These are phyloP conservation scores for Aspergillus baeticus DNA, from an alignment of 495 filamentous ascomycete genomes.

Conservation along the genomic window DNA sequence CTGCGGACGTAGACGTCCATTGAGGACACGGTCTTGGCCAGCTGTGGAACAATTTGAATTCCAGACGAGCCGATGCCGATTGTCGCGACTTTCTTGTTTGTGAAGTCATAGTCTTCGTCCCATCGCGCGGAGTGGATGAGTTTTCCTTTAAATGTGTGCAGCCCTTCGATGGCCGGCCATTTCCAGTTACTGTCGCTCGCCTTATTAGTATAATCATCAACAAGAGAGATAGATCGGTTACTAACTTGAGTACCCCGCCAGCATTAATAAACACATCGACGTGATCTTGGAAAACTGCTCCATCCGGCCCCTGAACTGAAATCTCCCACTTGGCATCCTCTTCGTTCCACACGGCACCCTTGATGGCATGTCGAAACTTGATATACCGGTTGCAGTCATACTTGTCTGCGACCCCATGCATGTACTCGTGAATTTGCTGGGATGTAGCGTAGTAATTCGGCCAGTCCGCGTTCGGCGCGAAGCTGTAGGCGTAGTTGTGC, in stretches of 20 bases:
- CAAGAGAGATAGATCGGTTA: background rate
- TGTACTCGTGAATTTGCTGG: slow-evolving; percentile 54
- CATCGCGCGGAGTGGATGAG: slow-evolving; percentile 7
- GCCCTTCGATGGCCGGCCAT: slow-evolving; percentile 4
- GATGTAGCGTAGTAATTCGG: slow-evolving; percentile 52
- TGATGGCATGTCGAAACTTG: slow-evolving; percentile 25
- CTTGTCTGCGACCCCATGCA: slow-evolving; percentile 45
- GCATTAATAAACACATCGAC: slow-evolving; percentile 50
- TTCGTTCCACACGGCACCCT: slow-evolving; percentile 32
- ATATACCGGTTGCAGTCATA: slow-evolving; percentile 29
- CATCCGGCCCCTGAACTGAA: slow-evolving; percentile 26
- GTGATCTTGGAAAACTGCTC: slow-evolving; percentile 22
- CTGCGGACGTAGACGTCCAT: slow-evolving; percentile 9
- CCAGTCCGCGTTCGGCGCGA: slow-evolving; percentile 57
- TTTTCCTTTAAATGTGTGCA: background rate
- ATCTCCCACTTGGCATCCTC: slow-evolving; percentile 41
- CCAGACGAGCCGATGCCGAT: slow-evolving; percentile 8
- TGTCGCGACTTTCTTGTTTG: background rate
- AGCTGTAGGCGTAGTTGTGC: slow-evolving; percentile 46
- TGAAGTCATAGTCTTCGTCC: slow-evolving; percentile 6
- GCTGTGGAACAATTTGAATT: slow-evolving; percentile 7
- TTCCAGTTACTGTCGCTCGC: slow-evolving; percentile 8
- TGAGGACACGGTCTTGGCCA: background rate
- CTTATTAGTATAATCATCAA: background rate
- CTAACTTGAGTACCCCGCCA: slow-evolving; percentile 45